phyloP scores from a whole-genome alignment of 1,139 yeast genomes.

The Insectozyma bohioensis region DNA sequence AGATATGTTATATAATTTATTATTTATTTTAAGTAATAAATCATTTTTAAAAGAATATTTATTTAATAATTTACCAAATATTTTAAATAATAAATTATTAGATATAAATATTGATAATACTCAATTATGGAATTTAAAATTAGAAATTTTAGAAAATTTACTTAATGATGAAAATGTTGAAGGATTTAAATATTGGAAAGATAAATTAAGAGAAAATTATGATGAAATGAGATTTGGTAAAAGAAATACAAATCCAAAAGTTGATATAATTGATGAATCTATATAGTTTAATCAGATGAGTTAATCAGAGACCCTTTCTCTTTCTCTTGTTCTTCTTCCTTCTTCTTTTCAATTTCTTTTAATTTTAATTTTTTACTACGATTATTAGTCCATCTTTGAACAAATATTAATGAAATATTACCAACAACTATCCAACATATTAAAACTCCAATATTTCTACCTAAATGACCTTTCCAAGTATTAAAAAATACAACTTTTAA shows the following conservation, averaged over 20 bases:
- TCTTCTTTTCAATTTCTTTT: conserved; percentile 8
- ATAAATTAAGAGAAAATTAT: conserved; percentile 21
- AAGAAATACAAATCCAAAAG: conserved; percentile 24
- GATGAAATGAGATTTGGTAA: conserved; percentile 33
- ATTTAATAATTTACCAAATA: conserved; percentile 27
- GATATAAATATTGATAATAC: conserved; percentile 19
- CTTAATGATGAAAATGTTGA: conserved; percentile 18
- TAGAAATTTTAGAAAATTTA: conserved; percentile 25
- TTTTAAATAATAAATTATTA: conserved; percentile 23
- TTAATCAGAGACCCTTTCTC: background rate
- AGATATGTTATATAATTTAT: conserved; percentile 26
- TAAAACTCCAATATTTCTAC: conserved; percentile 57
- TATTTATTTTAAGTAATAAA: conserved; percentile 23
- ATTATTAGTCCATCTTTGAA: conserved; percentile 12
- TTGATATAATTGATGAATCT: conserved; percentile 30
- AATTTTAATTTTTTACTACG: conserved; percentile 10
- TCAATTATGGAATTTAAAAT: conserved; percentile 29
- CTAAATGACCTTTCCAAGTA: conserved; percentile 55
- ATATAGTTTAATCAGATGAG: no score
- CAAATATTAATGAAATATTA: conserved; percentile 21
- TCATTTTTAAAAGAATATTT: conserved; percentile 26
- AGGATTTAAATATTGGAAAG: conserved; percentile 26
- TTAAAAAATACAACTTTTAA: conserved; percentile 57
- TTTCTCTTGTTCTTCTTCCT: conserved; percentile 5
- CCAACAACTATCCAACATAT: conserved; percentile 58